A percentile compares a stretch with the other conserved stretches of the same genome.
phyloP scores from a whole-genome alignment of 495 filamentous ascomycete species.

The Xylaria palmicola region DNA sequence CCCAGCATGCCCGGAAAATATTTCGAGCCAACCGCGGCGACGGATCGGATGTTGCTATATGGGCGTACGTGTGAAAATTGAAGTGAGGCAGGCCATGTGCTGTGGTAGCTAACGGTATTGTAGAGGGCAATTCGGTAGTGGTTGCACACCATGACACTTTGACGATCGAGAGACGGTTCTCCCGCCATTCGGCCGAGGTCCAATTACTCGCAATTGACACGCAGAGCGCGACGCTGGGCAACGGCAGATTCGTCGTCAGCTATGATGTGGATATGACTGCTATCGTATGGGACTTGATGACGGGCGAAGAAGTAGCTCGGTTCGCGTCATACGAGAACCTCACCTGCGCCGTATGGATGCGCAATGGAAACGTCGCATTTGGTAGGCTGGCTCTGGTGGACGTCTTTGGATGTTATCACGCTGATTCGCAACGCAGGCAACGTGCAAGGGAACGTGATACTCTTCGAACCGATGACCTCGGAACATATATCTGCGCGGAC shows the following conservation, averaged over 20 bases:
- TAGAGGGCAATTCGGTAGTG: slow-evolving; percentile 67
- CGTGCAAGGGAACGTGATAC: slow-evolving; percentile 84
- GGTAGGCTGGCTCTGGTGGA: slow-evolving; percentile 53
- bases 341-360: slow-evolving; percentile 88
- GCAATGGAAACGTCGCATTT: slow-evolving; percentile 95
- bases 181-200: slow-evolving; percentile 79
- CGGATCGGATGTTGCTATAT: slow-evolving; percentile 83
- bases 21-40: slow-evolving; percentile 84
- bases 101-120: slow-evolving; percentile 9
- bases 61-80: slow-evolving; percentile 46
- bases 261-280: slow-evolving; percentile 89
- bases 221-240: slow-evolving; percentile 81
- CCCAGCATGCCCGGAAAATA: slow-evolving; percentile 54
- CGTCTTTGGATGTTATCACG: slow-evolving; percentile 12
- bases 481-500: slow-evolving; percentile 92
- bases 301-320: slow-evolving; percentile 82
- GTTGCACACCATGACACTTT: slow-evolving; percentile 90
- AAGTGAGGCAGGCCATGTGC: neutral
- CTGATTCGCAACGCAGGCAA: slow-evolving; percentile 60
- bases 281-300: slow-evolving; percentile 96
- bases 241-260: slow-evolving; percentile 84
- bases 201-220: slow-evolving; percentile 85
- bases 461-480: slow-evolving; percentile 90
- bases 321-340: slow-evolving; percentile 89
- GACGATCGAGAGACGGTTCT: slow-evolving; percentile 84